These are phyloP conservation scores for Brasenia schreberi DNA, from an alignment of 164 flowering plant species.

Conservation along the genomic window DNA sequence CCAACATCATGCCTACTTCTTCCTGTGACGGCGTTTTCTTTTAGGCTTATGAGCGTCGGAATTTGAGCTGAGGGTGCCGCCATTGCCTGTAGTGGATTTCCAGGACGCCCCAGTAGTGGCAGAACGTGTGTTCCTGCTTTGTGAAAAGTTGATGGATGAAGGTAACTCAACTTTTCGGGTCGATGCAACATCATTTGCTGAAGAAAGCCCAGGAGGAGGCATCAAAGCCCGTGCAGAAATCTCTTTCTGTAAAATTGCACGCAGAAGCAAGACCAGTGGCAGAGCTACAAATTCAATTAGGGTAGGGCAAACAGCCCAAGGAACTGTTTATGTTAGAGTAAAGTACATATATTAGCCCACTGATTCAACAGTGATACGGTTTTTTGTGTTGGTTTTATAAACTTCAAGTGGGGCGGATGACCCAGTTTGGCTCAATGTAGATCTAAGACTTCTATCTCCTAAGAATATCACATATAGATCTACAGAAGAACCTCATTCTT, in stretches of 20 bases:
- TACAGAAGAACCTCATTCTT: slow-evolving; percentile 61
- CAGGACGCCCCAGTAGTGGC: slow-evolving; percentile 32
- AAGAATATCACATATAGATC: background rate
- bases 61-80: slow-evolving; percentile 79
- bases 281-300: too few species aligned
- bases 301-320: too few species aligned
- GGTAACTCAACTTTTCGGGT: slow-evolving; percentile 21
- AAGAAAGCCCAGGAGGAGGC: slow-evolving; percentile 81
- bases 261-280: background rate
- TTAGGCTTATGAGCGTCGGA: slow-evolving; percentile 91
- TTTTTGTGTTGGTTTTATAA: too few species aligned
- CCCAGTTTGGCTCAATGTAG: too few species aligned
- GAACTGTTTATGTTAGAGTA: too few species aligned
- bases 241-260: slow-evolving; percentile 31
- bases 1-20: slow-evolving; percentile 31
- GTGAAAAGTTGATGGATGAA: slow-evolving; percentile 51
- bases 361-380: too few species aligned
- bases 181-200: slow-evolving; percentile 21
- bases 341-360: too few species aligned
- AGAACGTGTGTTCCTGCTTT: slow-evolving; percentile 32
- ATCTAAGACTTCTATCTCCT: too few species aligned
- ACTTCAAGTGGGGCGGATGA: too few species aligned
- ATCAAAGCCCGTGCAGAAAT: slow-evolving; percentile 62
- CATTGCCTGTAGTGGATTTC: slow-evolving; percentile 37
- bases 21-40: slow-evolving; percentile 94